phyloP scores from a whole-genome alignment of 805 yeast species.

The Metschnikowia cubensis region DNA sequence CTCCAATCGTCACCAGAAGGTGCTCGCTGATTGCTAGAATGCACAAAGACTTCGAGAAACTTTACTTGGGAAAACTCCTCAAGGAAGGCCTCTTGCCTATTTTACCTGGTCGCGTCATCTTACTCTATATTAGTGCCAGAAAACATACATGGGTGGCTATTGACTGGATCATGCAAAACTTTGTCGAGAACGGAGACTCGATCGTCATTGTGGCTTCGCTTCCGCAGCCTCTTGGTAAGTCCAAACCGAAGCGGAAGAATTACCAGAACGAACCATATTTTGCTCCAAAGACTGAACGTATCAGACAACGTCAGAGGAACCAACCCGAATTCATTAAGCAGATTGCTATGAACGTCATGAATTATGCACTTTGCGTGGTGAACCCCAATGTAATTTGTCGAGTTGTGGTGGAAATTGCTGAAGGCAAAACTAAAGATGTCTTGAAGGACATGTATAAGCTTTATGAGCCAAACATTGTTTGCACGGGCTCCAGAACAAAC shows the following conservation, averaged over 20 bases:
- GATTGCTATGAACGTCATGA: conserved; percentile 49
- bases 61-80: conserved; percentile 38
- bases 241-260: conserved; percentile 7
- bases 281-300: conserved; percentile 23
- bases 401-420: conserved; percentile 57
- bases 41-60: conserved; percentile 45
- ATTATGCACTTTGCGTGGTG: conserved; percentile 45
- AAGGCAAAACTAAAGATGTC: conserved; percentile 54
- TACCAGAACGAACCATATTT: conserved; percentile 17
- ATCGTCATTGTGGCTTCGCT: conserved; percentile 59
- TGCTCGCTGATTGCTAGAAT: conserved; percentile 44
- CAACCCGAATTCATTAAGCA: conserved; percentile 46
- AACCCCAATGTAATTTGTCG: conserved; percentile 46
- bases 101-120: conserved; percentile 49
- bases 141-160: conserved; percentile 79
- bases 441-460: conserved; percentile 56
- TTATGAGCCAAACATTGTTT: conserved; percentile 57
- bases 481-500: conserved; percentile 52
- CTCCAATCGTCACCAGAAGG: conserved; percentile 37
- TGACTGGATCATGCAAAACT: conserved; percentile 59
- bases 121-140: conserved; percentile 67
- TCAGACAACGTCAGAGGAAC: conserved; percentile 35
- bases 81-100: conserved; percentile 31
- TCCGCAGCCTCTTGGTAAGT: conserved; percentile 15
- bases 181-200: conserved; percentile 63